Conservation (phyloP, 164 flowering plant genomes). For the Kalanchoe fedtschenkoi region DNA sequence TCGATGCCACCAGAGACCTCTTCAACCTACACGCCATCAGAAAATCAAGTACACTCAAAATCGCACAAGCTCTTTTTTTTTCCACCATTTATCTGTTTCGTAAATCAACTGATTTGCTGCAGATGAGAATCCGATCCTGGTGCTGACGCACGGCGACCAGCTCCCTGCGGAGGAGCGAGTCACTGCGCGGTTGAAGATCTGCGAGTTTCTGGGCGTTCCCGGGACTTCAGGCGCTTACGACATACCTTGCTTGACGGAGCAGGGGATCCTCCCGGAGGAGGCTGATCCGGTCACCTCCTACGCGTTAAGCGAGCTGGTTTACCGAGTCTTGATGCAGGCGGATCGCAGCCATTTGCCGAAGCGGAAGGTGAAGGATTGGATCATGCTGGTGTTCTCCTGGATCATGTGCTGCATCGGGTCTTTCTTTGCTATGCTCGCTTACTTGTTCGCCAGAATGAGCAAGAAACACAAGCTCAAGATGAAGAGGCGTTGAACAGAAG, state of each 20-base stretch:
- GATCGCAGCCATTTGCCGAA: conserved; percentile 43
- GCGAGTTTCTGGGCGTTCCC: conserved; percentile 37
- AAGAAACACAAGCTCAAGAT: conserved; percentile 3
- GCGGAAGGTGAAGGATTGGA: conserved; percentile 24
- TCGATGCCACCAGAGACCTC: conserved; percentile 46
- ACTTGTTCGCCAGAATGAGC: conserved; percentile 26
- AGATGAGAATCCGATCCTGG: conserved; percentile 70
- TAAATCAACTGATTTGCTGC: conserved; percentile 9
- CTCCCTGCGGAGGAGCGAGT: conserved; percentile 52
- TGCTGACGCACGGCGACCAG: conserved; percentile 68
- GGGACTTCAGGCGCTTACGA: conserved; percentile 56
- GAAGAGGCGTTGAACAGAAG: not conserved
- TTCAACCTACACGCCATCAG: conserved; percentile 39
- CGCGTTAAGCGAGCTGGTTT: conserved; percentile 48
- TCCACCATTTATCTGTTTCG: not conserved
- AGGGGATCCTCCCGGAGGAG: conserved; percentile 48
- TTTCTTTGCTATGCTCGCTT: conserved; percentile 33
- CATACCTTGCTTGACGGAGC: conserved; percentile 58
- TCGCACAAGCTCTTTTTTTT: not conserved
- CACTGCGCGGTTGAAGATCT: conserved; percentile 38
- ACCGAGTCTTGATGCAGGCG: conserved; percentile 46
- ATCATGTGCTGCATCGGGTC: conserved; percentile 22
- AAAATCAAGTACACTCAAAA: conserved; percentile 39
- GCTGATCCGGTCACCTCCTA: conserved; percentile 59
- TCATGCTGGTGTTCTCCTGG: conserved; percentile 17